Conservation (phyloP, 192 early-diverging fungal species). For the Backusella australiensis region DNA sequence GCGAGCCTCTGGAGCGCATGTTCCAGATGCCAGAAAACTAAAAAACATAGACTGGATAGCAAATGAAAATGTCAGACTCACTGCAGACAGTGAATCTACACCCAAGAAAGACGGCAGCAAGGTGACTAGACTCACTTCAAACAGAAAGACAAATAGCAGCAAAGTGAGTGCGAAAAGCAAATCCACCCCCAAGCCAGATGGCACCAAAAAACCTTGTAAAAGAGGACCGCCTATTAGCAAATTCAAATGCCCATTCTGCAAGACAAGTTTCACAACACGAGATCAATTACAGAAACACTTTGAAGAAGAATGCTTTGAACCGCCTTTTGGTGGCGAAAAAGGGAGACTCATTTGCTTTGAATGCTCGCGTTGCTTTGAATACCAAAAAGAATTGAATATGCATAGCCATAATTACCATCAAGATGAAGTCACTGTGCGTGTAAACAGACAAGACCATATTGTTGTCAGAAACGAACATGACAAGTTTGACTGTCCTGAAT, state of each 20-base stretch:
- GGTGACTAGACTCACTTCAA: too few species aligned
- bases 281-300: neutral
- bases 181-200: too few species aligned
- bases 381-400: neutral
- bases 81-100: too few species aligned
- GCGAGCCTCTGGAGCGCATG: neutral
- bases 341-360: neutral
- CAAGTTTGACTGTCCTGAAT: neutral
- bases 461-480: neutral
- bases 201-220: neutral
- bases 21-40: too few species aligned
- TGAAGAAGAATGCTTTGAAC: neutral
- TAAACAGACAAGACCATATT: too few species aligned
- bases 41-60: too few species aligned
- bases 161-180: too few species aligned
- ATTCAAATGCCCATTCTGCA: neutral
- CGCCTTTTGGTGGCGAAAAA: neutral
- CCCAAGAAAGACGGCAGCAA: neutral
- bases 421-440: neutral
- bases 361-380: neutral
- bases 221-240: neutral
- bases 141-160: too few species aligned
- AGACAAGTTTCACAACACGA: neutral
- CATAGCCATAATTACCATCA: neutral
- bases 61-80: too few species aligned